Base-by-base conservation (phyloP, 345 rosid species). In the Brassica carinata region DNA sequence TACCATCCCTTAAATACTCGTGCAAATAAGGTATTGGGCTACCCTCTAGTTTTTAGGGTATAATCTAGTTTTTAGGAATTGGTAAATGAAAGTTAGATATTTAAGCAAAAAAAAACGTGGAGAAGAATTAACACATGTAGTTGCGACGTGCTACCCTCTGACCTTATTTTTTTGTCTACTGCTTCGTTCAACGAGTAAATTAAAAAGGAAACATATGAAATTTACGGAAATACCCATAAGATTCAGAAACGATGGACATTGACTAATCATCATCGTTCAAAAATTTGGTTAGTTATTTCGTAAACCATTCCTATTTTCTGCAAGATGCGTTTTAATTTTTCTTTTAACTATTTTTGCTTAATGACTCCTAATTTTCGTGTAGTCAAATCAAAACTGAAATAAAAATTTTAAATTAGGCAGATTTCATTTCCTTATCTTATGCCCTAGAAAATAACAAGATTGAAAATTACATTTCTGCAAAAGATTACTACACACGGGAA, bases 401-500 rank as follows among this genome's bases (percentile, higher is more conserved):
- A 59, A 34, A 18, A 0, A 48, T 18, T 19, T 69, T 14, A 63
- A 74, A 51, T 48, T 33, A 74, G 75, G 48, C 36, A 80, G 71
- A 69, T 67, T 80, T 40, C 34, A 63, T 62, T 63, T 15, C 75
- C 75, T 69, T 80, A 68, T 72, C 17, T 13, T 40, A 33, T 63
- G 10, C 3, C 45, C 3, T 69, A 45, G 33, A 30, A n/a, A 30
- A 48, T 8, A 66, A 2, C 64, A 40, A 23, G 23, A 68, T 10
- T 30, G 11, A 27, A 76, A 68, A 29, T 55, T 40, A 40, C 11
- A 40, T 40, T 40, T 40, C 7, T 40, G 45, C 38, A 6, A 40
- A 40, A 40, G 45, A 33, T 40, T 40, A 40, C 45, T 40, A 40
- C 10, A 40, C 11, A 40, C 11, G 45, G 45, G 45, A 70, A 77